These are phyloP conservation scores for Colletotrichum sp. DNA, from an alignment of 2,329 filamentous ascomycete species.

Conservation along the genomic window DNA sequence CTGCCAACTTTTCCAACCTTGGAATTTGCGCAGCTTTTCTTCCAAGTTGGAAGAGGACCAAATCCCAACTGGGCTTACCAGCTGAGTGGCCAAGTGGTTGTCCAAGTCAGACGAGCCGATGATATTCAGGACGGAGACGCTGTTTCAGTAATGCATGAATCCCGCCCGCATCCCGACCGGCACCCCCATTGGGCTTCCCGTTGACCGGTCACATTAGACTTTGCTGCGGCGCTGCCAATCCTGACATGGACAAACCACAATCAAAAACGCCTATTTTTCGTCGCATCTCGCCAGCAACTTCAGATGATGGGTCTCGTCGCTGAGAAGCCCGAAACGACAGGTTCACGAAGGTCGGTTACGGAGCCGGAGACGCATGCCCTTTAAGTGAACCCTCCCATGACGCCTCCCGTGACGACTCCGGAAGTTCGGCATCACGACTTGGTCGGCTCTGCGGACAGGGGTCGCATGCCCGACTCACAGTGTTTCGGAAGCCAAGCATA, in stretches of 20 bases:
- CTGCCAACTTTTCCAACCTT: not conserved
- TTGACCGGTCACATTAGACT: not conserved
- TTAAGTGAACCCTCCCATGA: not conserved
- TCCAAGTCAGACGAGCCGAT: not conserved
- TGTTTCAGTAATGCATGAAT: conserved; percentile 15
- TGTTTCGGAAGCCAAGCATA: conserved; percentile 15
- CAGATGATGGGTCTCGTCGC: conserved; percentile 6
- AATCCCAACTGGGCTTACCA: not conserved
- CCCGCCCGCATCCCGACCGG: not conserved
- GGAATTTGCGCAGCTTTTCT: not conserved
- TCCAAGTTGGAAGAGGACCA: not conserved
- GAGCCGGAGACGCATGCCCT: not conserved
- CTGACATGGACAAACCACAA: not conserved
- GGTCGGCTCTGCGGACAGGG: not conserved
- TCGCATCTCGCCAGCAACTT: conserved; percentile 5
- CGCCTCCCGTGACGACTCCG: not conserved
- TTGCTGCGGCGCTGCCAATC: not conserved
- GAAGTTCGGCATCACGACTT: conserved; percentile 5
- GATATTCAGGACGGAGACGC: not conserved
- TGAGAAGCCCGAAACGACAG: not conserved
- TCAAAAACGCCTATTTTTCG: not conserved
- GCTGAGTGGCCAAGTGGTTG: not conserved
- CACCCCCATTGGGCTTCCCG: not conserved
- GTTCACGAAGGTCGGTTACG: not conserved
- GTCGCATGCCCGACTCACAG: conserved; percentile 11